These are phyloP conservation scores for Rosa hybrid DNA, from an alignment of 331 rosid species.

Conservation along the genomic window DNA sequence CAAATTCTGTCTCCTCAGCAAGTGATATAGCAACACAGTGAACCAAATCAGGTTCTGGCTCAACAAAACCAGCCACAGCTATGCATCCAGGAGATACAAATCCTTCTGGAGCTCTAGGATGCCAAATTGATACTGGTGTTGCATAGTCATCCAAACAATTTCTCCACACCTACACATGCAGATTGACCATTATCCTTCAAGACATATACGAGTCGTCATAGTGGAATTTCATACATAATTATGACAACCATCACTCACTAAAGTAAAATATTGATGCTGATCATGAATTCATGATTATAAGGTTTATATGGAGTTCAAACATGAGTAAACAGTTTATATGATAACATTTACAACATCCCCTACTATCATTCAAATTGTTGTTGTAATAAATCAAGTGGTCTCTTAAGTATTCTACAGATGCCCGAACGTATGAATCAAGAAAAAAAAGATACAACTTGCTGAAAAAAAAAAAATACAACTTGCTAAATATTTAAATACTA, in stretches of 20 bases:
- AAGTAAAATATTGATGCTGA: not conserved
- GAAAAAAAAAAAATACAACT: not conserved
- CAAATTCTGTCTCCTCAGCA: slow-evolving; percentile 76
- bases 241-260: not conserved
- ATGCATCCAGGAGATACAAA: slow-evolving; percentile 84
- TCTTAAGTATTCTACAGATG: not conserved
- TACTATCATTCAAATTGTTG: not conserved
- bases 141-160: slow-evolving; percentile 80
- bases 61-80: slow-evolving; percentile 55
- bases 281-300: not conserved
- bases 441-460: no score
- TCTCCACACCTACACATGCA: slow-evolving; percentile 82
- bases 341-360: not conserved
- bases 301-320: not conserved
- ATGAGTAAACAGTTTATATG: not conserved
- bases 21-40: slow-evolving; percentile 73
- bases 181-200: not conserved
- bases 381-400: not conserved
- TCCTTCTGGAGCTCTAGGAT: slow-evolving; percentile 95
- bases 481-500: not conserved
- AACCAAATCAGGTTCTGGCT: slow-evolving; percentile 74
- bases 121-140: slow-evolving; percentile 75
- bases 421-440: not conserved
- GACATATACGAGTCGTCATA: not conserved
- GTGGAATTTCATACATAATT: not conserved